phyloP scores from a whole-genome alignment of 164 flowering plant genomes.

The Taxillus chinensis region DNA sequence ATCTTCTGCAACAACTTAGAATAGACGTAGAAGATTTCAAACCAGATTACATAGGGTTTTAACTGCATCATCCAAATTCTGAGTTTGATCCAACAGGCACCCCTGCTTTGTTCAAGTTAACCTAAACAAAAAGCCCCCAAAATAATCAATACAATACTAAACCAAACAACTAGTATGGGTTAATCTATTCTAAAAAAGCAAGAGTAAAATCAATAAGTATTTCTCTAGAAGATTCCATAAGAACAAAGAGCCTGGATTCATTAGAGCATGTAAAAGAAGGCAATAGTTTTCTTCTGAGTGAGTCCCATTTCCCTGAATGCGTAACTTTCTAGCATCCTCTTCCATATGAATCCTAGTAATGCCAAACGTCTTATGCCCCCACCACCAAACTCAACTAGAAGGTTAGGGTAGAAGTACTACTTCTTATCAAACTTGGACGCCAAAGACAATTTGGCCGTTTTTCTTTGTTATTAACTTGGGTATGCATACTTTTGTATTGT shows the following conservation, averaged over 20 bases:
- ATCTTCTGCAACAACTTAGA: too few species aligned
- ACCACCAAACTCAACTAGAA: constrained; percentile 88
- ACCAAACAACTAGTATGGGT: too few species aligned
- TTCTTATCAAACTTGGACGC: constrained; percentile 89
- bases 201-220: too few species aligned
- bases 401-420: constrained; percentile 89
- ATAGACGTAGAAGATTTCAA: too few species aligned
- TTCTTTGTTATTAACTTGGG: constrained; percentile 29
- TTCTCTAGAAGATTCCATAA: too few species aligned
- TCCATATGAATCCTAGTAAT: constrained; percentile 95
- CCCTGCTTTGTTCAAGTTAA: constrained; percentile 93
- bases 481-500: constrained; percentile 29
- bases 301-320: constrained; percentile 53
- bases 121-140: constrained; percentile 33
- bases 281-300: constrained; percentile 45
- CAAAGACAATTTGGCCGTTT: constrained; percentile 36
- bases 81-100: too few species aligned
- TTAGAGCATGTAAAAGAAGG: background rate
- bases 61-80: too few species aligned
- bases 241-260: too few species aligned
- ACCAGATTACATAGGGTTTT: too few species aligned
- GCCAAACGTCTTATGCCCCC: constrained; percentile 86
- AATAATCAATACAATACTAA: background rate
- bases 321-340: constrained; percentile 95
- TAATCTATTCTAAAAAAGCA: background rate